Base-by-base conservation (phyloP, 1,284 basidiomycete species). In the Dichomitus squalens region DNA sequence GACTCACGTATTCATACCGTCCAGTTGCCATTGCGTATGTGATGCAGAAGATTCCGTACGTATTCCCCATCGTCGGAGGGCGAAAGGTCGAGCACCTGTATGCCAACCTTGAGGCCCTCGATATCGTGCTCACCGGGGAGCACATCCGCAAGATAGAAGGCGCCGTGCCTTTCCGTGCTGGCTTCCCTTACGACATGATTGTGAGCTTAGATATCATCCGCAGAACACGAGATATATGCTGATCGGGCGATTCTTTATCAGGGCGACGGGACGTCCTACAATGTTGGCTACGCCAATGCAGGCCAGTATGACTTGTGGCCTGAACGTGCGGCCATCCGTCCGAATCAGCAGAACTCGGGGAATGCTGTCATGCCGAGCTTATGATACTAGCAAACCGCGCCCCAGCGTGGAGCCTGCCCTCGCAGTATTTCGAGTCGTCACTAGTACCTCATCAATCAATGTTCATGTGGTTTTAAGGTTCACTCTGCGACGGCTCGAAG, bases 71-170 rank as follows among this genome's bases (percentile, higher is more conserved):
- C 49, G 59, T 82, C 29, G 81, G 82, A 1, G 80, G 79, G 0
- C 74, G 80, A 43, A 83, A 82, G 62, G 68, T 79, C 46, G 76
- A 81, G 52, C 79, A 84, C 18, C 66, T 84, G 0, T 34, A 71
- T 12, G 71, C 66, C 8, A 82, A 83, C 64, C 62, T 84, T 43
- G 73, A 80, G 40, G 79, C 78, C 0, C 74, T 84, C 21, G 68
- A 74, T 7, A 73, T 84, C 46, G 55, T 64, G 1, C 72, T 84
- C 23, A 70, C 69, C 4, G 43, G 62, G 0, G 74, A 75, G 33
- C 81, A 82, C 7, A 75, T 82, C 55, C 55, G 70, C 47, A 70
- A 69, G 44, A 52, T 82, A 9, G 80, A 82, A 54, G 68, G 66
- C n/a, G 62, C 75, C 9, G 7, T 73, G 7, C 70, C 74, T 0